These are phyloP conservation scores for Pseudogymnoascus sp. DNA, from an alignment of 2,329 filamentous ascomycete species.

Conservation along the genomic window DNA sequence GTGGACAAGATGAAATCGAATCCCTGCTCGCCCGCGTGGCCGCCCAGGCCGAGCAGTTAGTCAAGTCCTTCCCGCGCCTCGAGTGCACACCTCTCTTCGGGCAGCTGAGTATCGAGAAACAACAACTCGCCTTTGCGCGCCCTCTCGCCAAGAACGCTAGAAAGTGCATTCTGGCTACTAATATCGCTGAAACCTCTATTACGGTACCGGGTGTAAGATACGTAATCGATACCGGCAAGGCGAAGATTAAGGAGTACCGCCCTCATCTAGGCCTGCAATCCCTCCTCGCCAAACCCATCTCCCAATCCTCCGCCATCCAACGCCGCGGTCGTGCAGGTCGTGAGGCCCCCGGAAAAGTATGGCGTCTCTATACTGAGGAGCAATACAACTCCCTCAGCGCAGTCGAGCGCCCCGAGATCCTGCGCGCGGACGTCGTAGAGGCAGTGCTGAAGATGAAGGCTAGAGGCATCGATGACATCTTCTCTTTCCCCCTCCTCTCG, in stretches of 20 bases:
- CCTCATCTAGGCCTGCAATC: constrained; percentile 81
- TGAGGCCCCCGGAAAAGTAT: constrained; percentile 86
- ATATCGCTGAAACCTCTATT: constrained; percentile 97
- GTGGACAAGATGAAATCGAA: constrained; percentile 89
- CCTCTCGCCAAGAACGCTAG: constrained; percentile 63
- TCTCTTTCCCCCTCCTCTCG: constrained; percentile 79
- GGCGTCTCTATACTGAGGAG: constrained; percentile 75
- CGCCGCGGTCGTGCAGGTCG: constrained; percentile 85
- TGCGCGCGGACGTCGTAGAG: constrained; percentile 79
- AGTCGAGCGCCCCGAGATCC: constrained; percentile 76
- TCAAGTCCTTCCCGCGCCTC: constrained; percentile 64
- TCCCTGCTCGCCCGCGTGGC: constrained; percentile 70
- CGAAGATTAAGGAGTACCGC: constrained; percentile 88
- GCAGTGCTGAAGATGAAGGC: constrained; percentile 91
- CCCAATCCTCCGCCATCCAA: constrained; percentile 87
- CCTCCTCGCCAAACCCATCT: constrained; percentile 81
- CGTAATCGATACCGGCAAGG: constrained; percentile 88
- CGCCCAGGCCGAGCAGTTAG: constrained; percentile 65
- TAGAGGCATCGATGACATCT: constrained; percentile 71
- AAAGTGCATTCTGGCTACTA: constrained; percentile 87
- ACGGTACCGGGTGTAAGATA: constrained; percentile 89
- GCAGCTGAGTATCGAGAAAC: constrained; percentile 75
- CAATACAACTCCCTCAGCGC: constrained; percentile 63
- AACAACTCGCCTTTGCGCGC: constrained; percentile 77
- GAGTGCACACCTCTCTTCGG: constrained; percentile 77